phyloP scores from a whole-genome alignment of 179 eudicot genomes.

The Silene noctiflora region DNA sequence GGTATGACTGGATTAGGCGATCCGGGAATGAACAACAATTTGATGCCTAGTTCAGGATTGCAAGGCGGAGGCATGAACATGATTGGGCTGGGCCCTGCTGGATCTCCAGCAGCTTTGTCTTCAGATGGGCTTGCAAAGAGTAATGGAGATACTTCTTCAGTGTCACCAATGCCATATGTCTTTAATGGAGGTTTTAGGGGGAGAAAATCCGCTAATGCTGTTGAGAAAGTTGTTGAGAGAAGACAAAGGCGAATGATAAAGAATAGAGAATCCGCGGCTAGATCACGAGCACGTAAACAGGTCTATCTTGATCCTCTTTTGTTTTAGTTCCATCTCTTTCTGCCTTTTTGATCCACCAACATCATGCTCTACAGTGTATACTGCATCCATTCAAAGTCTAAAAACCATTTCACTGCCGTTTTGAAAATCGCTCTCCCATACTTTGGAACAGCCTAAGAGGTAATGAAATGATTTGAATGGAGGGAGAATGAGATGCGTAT shows the following conservation, averaged over 20 bases:
- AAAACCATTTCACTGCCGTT: too few species aligned
- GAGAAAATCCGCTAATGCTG: conserved; percentile 37
- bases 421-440: too few species aligned
- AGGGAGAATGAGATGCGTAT: too few species aligned
- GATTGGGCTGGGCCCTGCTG: conserved; percentile 32
- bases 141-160: conserved; percentile 51
- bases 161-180: conserved; percentile 60
- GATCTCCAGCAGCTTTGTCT: conserved; percentile 57
- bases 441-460: too few species aligned
- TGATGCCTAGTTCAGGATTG: conserved; percentile 41
- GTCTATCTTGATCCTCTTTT: conserved; percentile 30
- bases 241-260: conserved; percentile 85
- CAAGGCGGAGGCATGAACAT: conserved; percentile 49
- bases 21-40: conserved; percentile 34
- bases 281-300: conserved; percentile 93
- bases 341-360: background rate
- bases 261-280: conserved; percentile 92
- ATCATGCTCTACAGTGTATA: background rate
- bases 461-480: too few species aligned
- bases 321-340: background rate
- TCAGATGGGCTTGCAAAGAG: conserved; percentile 50
- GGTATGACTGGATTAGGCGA: conserved; percentile 41
- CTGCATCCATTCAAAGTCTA: too few species aligned
- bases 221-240: conserved; percentile 87
- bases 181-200: conserved; percentile 49